Evolutionary conservation across 2,329 filamentous ascomycete species (phyloP).

Genomic region (Pseudogymnoascus sp.): DNA sequence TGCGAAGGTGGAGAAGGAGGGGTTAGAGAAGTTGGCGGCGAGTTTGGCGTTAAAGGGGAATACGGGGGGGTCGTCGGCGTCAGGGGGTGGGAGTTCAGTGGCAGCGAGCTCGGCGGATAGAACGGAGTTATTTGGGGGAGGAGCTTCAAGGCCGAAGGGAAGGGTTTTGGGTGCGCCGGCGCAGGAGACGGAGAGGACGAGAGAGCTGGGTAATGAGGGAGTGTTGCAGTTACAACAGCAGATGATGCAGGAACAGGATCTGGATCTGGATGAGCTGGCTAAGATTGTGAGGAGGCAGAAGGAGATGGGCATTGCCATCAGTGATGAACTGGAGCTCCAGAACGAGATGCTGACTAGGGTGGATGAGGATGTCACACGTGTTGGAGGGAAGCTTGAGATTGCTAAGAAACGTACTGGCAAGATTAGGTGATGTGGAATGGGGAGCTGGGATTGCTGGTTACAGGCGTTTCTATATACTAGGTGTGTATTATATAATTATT

Average conservation of each 20-base stretch:
- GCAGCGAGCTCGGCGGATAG: slow-evolving; percentile 31
- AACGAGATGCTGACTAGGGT: slow-evolving; percentile 60
- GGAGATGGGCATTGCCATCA: slow-evolving; percentile 69
- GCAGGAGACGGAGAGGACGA: slow-evolving; percentile 66
- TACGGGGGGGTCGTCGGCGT: slow-evolving; percentile 15
- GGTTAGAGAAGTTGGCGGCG: slow-evolving; percentile 63
- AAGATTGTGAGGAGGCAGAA: slow-evolving; percentile 64
- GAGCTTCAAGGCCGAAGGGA: slow-evolving; percentile 36
- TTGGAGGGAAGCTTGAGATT: slow-evolving; percentile 61
- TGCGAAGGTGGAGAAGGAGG: slow-evolving; percentile 65
- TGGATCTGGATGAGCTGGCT: slow-evolving; percentile 59
- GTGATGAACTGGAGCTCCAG: slow-evolving; percentile 64
- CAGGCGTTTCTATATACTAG: background rate
- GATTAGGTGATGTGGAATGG: slow-evolving; percentile 32
- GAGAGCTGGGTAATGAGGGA: slow-evolving; percentile 67
- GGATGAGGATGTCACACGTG: slow-evolving; percentile 56
- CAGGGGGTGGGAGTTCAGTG: slow-evolving; percentile 18
- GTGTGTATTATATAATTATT: background rate
- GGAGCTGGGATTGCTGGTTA: slow-evolving; percentile 6
- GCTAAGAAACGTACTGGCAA: slow-evolving; percentile 65
- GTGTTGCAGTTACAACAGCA: slow-evolving; percentile 65
- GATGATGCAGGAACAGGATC: slow-evolving; percentile 66
- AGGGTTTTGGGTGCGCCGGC: slow-evolving; percentile 65
- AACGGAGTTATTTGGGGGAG: slow-evolving; percentile 38
- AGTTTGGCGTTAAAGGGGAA: slow-evolving; percentile 42